A percentile compares a stretch with the other conserved stretches of the same genome.
phyloP scores from a whole-genome alignment of 768 basidiomycete species.

The Kwoniella shandongensis region DNA sequence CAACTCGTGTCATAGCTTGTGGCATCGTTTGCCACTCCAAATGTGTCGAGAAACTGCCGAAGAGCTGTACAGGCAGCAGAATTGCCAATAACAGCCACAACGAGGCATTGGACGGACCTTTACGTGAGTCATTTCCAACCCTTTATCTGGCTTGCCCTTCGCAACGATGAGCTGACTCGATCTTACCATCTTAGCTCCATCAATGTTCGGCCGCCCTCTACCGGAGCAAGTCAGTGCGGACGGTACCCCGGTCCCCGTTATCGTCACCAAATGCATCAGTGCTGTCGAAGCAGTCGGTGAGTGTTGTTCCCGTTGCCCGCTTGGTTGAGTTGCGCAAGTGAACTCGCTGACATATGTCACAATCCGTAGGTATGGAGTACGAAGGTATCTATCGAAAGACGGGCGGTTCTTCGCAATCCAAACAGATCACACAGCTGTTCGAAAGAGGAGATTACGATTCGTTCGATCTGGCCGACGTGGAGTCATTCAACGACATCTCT shows the following conservation, averaged over 20 bases:
- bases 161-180: too few species aligned
- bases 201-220: conserved; percentile 90
- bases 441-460: conserved; percentile 85
- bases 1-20: conserved; percentile 65
- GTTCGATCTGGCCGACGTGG: conserved; percentile 82
- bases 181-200: too few species aligned
- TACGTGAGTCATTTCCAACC: conserved; percentile 30
- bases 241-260: conserved; percentile 64
- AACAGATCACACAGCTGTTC: conserved; percentile 89
- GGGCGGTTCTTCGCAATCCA: conserved; percentile 87
- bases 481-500: conserved; percentile 95
- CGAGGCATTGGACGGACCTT: conserved; percentile 46
- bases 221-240: conserved; percentile 68
- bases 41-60: conserved; percentile 69
- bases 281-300: conserved; percentile 84
- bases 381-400: conserved; percentile 99
- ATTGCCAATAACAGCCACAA: conserved; percentile 29
- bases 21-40: conserved; percentile 83
- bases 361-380: conserved; percentile 73
- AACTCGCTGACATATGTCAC: not conserved
- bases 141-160: not conserved
- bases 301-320: conserved; percentile 44
- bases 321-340: not conserved
- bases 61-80: conserved; percentile 61
- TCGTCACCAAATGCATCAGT: conserved; percentile 93